Percentiles rank a stretch among this genome's conserved stretches.
Evolutionary conservation across 2,329 filamentous ascomycete genomes (phyloP).

Genomic region (Diaporthe batatas): DNA sequence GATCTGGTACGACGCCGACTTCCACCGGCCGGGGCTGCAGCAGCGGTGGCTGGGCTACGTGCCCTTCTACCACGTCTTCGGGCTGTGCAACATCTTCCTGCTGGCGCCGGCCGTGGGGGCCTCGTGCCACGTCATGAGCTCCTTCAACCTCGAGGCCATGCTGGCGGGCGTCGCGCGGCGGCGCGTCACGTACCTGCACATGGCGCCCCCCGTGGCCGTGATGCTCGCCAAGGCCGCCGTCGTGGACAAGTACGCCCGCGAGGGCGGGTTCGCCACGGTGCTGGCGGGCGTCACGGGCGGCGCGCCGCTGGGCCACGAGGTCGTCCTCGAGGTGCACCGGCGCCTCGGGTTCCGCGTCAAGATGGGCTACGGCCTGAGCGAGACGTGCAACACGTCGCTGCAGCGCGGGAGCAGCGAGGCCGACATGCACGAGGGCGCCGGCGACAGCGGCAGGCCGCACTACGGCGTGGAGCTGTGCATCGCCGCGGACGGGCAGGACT

Average conservation of each 20-base stretch:
- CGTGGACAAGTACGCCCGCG: conserved; percentile 70
- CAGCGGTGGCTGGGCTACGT: conserved; percentile 71
- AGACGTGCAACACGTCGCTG: conserved; percentile 74
- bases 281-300: conserved; percentile 70
- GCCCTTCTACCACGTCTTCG: conserved; percentile 78
- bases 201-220: conserved; percentile 80
- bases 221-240: conserved; percentile 77
- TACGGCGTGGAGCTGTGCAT: conserved; percentile 75
- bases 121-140: conserved; percentile 77
- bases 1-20: conserved; percentile 64
- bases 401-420: conserved; percentile 67
- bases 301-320: conserved; percentile 70
- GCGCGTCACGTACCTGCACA: conserved; percentile 73
- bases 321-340: conserved; percentile 71
- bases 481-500: conserved; percentile 63
- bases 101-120: conserved; percentile 65
- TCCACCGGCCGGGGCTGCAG: conserved; percentile 51
- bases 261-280: conserved; percentile 64
- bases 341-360: conserved; percentile 63
- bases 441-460: conserved; percentile 76
- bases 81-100: conserved; percentile 69
- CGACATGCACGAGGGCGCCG: conserved; percentile 60
- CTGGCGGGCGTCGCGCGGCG: conserved; percentile 70
- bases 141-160: conserved; percentile 76
- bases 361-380: conserved; percentile 83